Conservation (phyloP, 2,329 filamentous ascomycete species). For the Fusarium agapanthi region DNA sequence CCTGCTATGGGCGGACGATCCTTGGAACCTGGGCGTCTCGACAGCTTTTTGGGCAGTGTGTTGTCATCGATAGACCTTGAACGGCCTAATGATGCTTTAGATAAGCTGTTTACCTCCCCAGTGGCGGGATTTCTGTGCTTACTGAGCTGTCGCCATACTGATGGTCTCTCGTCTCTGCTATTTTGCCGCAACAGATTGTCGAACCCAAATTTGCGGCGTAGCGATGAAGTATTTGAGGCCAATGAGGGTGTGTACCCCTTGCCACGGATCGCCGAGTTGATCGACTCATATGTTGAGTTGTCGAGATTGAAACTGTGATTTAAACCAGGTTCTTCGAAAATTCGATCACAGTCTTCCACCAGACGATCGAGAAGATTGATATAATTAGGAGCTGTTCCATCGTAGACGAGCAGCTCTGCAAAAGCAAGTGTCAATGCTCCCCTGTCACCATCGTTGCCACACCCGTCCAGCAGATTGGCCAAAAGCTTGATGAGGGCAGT, state of each 20-base stretch:
- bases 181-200: slow-evolving; percentile 79
- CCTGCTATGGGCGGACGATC: slow-evolving; percentile 69
- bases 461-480: slow-evolving; percentile 87
- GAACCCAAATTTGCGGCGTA: slow-evolving; percentile 85
- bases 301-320: slow-evolving; percentile 52
- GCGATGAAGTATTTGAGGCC: slow-evolving; percentile 85
- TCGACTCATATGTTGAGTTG: slow-evolving; percentile 63
- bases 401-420: slow-evolving; percentile 82
- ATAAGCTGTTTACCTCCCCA: slow-evolving; percentile 70
- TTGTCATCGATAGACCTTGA: slow-evolving; percentile 80
- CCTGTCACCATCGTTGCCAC: slow-evolving; percentile 88
- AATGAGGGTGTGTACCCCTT: slow-evolving; percentile 77
- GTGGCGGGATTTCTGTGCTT: slow-evolving; percentile 74
- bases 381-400: slow-evolving; percentile 80
- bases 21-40: slow-evolving; percentile 62
- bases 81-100: slow-evolving; percentile 72
- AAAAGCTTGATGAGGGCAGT: slow-evolving; percentile 85
- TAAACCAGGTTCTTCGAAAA: slow-evolving; percentile 75
- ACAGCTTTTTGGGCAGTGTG: slow-evolving; percentile 54
- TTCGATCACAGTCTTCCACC: slow-evolving; percentile 86
- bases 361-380: slow-evolving; percentile 89
- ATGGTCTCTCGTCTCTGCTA: slow-evolving; percentile 79
- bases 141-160: slow-evolving; percentile 88
- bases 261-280: slow-evolving; percentile 63
- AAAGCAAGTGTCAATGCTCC: slow-evolving; percentile 90